These are phyloP conservation scores for Zea luxurians DNA, from an alignment of 176 grass and related monocot species.

Conservation along the genomic window DNA sequence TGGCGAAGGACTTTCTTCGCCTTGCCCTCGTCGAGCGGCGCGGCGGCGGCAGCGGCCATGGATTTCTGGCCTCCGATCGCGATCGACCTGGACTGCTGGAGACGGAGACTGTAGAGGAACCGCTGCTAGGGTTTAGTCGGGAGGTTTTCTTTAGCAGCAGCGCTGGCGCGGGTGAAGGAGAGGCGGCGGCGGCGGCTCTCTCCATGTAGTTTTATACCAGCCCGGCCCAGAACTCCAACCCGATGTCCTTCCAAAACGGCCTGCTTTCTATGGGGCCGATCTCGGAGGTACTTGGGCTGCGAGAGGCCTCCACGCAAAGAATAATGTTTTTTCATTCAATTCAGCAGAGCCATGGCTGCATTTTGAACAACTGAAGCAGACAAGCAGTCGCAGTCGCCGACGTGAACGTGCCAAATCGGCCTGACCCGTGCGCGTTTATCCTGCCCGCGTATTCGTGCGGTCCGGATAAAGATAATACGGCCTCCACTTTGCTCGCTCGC, in stretches of 20 bases:
- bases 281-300: background rate
- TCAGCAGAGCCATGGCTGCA: background rate
- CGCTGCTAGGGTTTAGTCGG: conserved; percentile 34
- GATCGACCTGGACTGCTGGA: background rate
- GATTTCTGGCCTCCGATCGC: conserved; percentile 7
- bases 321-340: background rate
- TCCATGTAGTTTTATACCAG: background rate
- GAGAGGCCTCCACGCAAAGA: background rate
- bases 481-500: background rate
- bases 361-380: background rate
- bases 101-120: background rate
- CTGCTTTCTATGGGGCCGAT: background rate
- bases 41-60: conserved; percentile 39
- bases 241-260: background rate
- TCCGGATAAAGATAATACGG: background rate
- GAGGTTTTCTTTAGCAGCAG: conserved; percentile 48
- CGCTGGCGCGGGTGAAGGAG: no score
- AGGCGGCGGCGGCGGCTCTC: background rate
- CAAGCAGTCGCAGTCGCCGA: background rate
- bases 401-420: background rate
- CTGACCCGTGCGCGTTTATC: background rate
- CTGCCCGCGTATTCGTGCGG: background rate
- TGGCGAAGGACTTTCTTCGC: conserved; percentile 65
- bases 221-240: background rate
- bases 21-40: conserved; percentile 53